phyloP scores from a whole-genome alignment of 169 alveolate species.

The Cryptosporidium baileyi region DNA sequence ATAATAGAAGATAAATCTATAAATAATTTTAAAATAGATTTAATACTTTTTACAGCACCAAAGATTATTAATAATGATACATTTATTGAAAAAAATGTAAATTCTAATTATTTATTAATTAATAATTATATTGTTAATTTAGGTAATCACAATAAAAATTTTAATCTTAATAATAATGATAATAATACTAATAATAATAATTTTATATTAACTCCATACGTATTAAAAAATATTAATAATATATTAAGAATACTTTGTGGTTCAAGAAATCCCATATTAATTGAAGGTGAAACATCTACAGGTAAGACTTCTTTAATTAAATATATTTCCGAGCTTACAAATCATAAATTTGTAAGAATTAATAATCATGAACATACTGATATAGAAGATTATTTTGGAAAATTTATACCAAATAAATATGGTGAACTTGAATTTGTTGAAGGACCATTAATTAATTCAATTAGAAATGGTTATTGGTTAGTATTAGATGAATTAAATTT shows the following conservation, averaged over 20 bases:
- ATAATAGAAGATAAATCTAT: neutral
- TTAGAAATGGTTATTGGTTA: slow-evolving; percentile 97
- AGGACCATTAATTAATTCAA: slow-evolving; percentile 97
- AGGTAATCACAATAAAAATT: slow-evolving; percentile 61
- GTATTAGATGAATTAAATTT: slow-evolving; percentile 98
- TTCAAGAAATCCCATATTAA: slow-evolving; percentile 93
- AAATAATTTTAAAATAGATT: neutral
- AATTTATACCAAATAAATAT: slow-evolving; percentile 89
- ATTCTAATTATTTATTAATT: neutral
- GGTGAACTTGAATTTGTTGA: slow-evolving; percentile 93
- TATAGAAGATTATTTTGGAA: slow-evolving; percentile 97
- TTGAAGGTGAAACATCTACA: slow-evolving; percentile 99
- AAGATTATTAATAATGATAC: neutral
- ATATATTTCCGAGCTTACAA: slow-evolving; percentile 92
- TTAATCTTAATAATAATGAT: slow-evolving; percentile 69
- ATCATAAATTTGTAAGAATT: slow-evolving; percentile 94
- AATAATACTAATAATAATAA: slow-evolving; percentile 72
- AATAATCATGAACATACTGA: slow-evolving; percentile 99
- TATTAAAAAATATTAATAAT: slow-evolving; percentile 84
- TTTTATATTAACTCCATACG: slow-evolving; percentile 89
- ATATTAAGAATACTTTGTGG: slow-evolving; percentile 92
- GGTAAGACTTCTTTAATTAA: slow-evolving; percentile 98
- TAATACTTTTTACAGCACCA: neutral
- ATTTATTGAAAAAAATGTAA: neutral
- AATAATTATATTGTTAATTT: slow-evolving; percentile 63